Conservation (phyloP, 768 basidiomycete genomes). For the Leccinum subgranulosum region DNA sequence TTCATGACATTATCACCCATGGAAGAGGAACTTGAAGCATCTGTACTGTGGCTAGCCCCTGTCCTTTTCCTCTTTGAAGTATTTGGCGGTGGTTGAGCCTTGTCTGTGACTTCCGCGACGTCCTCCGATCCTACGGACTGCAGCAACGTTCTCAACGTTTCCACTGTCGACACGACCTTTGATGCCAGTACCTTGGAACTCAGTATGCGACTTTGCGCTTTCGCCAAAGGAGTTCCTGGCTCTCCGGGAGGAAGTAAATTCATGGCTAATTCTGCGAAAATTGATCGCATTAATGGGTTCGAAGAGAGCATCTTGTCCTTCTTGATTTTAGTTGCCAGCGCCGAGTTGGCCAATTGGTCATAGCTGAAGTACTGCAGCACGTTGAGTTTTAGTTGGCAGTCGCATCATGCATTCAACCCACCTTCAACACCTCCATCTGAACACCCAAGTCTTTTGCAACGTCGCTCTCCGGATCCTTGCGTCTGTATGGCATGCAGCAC, state of each 20-base stretch:
- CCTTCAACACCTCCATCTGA: conserved; percentile 67
- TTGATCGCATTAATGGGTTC: conserved; percentile 46
- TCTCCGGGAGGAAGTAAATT: conserved; percentile 33
- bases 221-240: conserved; percentile 46
- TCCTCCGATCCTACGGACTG: conserved; percentile 16
- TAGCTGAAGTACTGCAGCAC: conserved; percentile 50
- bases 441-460: conserved; percentile 50
- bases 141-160: conserved; percentile 45
- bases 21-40: background rate
- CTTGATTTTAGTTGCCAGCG: conserved; percentile 67
- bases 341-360: conserved; percentile 57
- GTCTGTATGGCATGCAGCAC: conserved; percentile 19
- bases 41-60: background rate
- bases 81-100: conserved; percentile 8
- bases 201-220: conserved; percentile 68
- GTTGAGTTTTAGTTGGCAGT: background rate
- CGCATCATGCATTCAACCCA: conserved; percentile 26
- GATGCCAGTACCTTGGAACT: conserved; percentile 74
- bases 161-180: conserved; percentile 51
- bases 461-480: conserved; percentile 36
- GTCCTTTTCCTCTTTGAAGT: conserved; percentile 12
- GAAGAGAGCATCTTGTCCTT: conserved; percentile 63
- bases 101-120: conserved; percentile 14
- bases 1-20: background rate
- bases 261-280: conserved; percentile 43